These are phyloP conservation scores for Thozetella sp. DNA, from an alignment of 495 filamentous ascomycete genomes.

Conservation along the genomic window DNA sequence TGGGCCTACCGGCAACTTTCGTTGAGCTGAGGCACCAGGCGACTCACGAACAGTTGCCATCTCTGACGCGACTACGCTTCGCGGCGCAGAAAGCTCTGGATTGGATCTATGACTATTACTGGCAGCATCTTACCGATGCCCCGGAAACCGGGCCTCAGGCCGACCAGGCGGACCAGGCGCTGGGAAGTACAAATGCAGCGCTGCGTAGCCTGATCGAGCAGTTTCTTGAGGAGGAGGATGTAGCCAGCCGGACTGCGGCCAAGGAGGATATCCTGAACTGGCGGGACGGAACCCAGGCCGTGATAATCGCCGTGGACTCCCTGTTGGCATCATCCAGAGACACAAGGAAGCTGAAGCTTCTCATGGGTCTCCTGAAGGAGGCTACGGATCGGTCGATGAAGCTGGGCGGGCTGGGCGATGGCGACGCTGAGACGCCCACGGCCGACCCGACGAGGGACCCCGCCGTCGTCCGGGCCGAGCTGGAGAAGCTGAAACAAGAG, in stretches of 20 bases:
- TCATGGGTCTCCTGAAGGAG: not conserved
- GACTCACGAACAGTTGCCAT: constrained; percentile 84
- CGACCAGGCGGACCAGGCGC: not conserved
- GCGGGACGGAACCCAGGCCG: constrained; percentile 17
- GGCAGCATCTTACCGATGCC: constrained; percentile 49
- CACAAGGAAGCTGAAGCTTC: not conserved
- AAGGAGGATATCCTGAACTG: constrained; percentile 22
- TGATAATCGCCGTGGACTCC: constrained; percentile 20
- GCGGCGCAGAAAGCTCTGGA: constrained; percentile 67
- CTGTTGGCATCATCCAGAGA: not conserved
- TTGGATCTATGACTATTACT: constrained; percentile 92
- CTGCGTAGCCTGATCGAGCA: constrained; percentile 16
- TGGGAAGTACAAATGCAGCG: not conserved
- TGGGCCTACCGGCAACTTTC: constrained; percentile 80
- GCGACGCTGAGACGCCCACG: not conserved
- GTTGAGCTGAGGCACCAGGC: constrained; percentile 90
- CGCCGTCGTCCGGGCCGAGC: constrained; percentile 8
- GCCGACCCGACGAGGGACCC: not conserved
- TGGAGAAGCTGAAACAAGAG: not conserved
- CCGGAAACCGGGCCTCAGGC: not conserved
- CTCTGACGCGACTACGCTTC: constrained; percentile 66
- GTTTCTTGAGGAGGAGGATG: constrained; percentile 22
- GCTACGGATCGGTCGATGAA: not conserved
- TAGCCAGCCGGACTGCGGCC: constrained; percentile 5
- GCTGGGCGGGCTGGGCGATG: not conserved